Conservation (phyloP, 768 basidiomycete genomes). For the Mrakia blollopis region DNA sequence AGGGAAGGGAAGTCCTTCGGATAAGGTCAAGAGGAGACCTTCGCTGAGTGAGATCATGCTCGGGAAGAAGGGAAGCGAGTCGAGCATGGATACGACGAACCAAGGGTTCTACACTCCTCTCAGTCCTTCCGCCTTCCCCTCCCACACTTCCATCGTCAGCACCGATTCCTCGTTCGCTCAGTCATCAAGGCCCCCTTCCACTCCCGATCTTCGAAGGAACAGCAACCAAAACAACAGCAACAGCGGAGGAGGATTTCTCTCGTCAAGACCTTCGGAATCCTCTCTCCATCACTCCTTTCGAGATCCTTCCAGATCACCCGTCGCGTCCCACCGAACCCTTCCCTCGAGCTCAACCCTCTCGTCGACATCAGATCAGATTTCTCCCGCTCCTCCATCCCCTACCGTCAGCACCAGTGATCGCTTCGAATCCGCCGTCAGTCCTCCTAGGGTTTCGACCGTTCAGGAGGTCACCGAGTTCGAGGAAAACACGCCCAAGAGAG, state of each 20-base stretch:
- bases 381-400: conserved; percentile 57
- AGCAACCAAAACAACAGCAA: not conserved
- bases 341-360: conserved; percentile 46
- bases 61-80: conserved; percentile 33
- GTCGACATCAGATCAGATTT: conserved; percentile 59
- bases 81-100: conserved; percentile 34
- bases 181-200: not conserved
- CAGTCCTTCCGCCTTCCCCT: not conserved
- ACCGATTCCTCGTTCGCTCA: not conserved
- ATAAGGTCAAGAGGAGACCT: conserved; percentile 23
- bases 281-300: conserved; percentile 6
- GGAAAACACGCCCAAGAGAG: conserved; percentile 25
- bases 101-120: conserved; percentile 18
- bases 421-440: conserved; percentile 33
- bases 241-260: not conserved
- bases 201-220: not conserved
- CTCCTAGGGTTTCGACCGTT: conserved; percentile 41
- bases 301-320: not conserved
- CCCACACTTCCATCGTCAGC: not conserved
- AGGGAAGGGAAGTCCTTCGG: not conserved
- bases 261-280: conserved; percentile 1
- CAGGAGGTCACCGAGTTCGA: conserved; percentile 39
- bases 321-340: conserved; percentile 39
- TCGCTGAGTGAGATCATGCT: conserved; percentile 19
- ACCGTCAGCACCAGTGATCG: conserved; percentile 56